Conservation (phyloP, 306 rosid species). For the Ceratonia siliqua region DNA sequence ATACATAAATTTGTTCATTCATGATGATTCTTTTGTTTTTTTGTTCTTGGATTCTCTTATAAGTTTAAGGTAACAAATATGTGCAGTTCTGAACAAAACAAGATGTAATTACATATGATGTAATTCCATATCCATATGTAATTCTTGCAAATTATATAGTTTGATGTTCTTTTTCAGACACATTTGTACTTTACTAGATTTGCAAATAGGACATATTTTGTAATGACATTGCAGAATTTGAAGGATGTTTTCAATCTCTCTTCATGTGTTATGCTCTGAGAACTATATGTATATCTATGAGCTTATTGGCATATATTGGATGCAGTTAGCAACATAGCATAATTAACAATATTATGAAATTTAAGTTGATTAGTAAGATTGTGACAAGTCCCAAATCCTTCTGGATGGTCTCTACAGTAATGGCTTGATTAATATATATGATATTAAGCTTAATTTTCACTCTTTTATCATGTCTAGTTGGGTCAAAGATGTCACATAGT, state of each 20-base stretch:
- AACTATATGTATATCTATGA: too few species aligned
- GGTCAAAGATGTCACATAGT: conserved; percentile 28
- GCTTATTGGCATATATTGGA: too few species aligned
- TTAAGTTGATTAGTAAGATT: not conserved
- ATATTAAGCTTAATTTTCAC: not conserved
- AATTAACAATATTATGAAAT: too few species aligned
- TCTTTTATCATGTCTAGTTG: too few species aligned
- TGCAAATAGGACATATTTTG: not conserved
- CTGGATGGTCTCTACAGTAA: not conserved
- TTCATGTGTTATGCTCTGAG: not conserved
- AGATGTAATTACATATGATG: too few species aligned
- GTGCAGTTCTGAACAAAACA: conserved; percentile 27
- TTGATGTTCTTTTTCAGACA: not conserved
- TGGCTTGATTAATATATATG: not conserved
- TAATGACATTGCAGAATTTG: not conserved
- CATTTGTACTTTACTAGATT: conserved; percentile 1
- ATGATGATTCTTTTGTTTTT: conserved; percentile 20
- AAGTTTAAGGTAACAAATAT: not conserved
- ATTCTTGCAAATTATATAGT: not conserved
- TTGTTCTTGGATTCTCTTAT: conserved; percentile 28
- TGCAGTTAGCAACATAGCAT: too few species aligned
- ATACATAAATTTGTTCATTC: conserved; percentile 32
- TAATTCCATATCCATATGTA: conserved; percentile 13
- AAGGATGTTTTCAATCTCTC: conserved; percentile 1
- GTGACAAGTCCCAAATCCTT: not conserved